Evolutionary conservation across 805 yeast species (phyloP).

Genomic region (Candida nanaspora): DNA sequence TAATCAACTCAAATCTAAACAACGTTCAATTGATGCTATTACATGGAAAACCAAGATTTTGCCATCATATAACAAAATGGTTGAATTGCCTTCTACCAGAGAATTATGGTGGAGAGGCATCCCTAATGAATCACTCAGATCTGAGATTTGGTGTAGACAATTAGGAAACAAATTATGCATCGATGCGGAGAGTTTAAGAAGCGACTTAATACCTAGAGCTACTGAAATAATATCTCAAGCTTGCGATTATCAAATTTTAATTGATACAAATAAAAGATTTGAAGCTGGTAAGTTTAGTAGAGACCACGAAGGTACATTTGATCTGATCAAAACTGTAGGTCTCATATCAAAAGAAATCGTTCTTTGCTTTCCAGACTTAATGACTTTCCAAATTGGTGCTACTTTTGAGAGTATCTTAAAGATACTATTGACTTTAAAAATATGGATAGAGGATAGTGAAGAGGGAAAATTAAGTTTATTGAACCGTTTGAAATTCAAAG

Average conservation of each 20-base stretch:
- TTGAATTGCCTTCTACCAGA: slow-evolving; percentile 33
- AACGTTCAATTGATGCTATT: slow-evolving; percentile 28
- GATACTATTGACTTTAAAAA: slow-evolving; percentile 15
- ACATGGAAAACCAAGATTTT: slow-evolving; percentile 36
- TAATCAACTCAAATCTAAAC: slow-evolving; percentile 26
- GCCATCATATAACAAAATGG: slow-evolving; percentile 26
- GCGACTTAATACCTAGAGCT: slow-evolving; percentile 6
- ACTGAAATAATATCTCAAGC: slow-evolving; percentile 18
- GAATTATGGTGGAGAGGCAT: slow-evolving; percentile 60
- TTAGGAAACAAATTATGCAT: slow-evolving; percentile 27
- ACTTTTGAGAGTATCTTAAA: slow-evolving; percentile 22
- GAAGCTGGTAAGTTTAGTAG: slow-evolving; percentile 5
- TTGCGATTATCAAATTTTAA: slow-evolving; percentile 20
- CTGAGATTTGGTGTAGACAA: slow-evolving; percentile 43
- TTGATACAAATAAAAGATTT: slow-evolving; percentile 6
- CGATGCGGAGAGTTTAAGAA: slow-evolving; percentile 8
- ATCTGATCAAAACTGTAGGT: slow-evolving; percentile 15
- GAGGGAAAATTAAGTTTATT: neutral
- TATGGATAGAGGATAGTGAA: slow-evolving; percentile 1
- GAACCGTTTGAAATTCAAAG: neutral
- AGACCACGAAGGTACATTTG: slow-evolving; percentile 4
- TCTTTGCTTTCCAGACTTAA: slow-evolving; percentile 20
- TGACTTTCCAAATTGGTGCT: slow-evolving; percentile 22
- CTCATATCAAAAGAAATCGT: slow-evolving; percentile 16
- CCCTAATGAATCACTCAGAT: slow-evolving; percentile 34